Conservation (phyloP, 192 early-diverging fungal genomes). For the Coemansia sp. region DNA sequence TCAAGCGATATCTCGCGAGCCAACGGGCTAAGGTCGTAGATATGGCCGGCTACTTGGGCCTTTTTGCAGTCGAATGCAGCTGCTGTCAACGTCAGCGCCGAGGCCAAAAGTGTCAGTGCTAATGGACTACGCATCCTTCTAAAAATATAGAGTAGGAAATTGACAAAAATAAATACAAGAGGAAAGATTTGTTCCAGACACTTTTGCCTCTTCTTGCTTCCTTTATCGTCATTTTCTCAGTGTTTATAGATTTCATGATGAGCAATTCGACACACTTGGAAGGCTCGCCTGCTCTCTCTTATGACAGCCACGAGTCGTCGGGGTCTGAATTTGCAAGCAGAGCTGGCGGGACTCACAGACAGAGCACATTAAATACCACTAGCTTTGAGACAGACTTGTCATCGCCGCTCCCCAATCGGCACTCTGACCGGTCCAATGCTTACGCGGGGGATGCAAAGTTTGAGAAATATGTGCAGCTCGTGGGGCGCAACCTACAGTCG, state of each 20-base stretch:
- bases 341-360: constrained; percentile 1
- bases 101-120: constrained; percentile 6
- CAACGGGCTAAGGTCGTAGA: constrained; percentile 41
- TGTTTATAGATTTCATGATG: background rate
- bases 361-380: constrained; percentile 3
- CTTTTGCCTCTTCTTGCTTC: too few species aligned
- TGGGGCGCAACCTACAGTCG: constrained; percentile 84
- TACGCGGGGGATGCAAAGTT: constrained; percentile 72
- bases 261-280: background rate
- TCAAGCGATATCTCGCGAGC: constrained; percentile 22
- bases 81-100: background rate
- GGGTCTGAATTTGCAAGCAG: background rate
- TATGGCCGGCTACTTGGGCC: constrained; percentile 31
- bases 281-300: constrained; percentile 6
- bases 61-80: constrained; percentile 49
- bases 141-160: background rate
- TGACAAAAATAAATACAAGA: background rate
- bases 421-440: constrained; percentile 18
- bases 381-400: constrained; percentile 50
- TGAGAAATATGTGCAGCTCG: constrained; percentile 73
- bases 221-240: background rate
- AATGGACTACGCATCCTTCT: background rate
- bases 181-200: background rate
- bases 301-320: constrained; percentile 17
- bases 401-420: constrained; percentile 20